These are phyloP conservation scores for Paramecium primaurelia DNA, from an alignment of 73 alveolate genomes.

Conservation along the genomic window DNA sequence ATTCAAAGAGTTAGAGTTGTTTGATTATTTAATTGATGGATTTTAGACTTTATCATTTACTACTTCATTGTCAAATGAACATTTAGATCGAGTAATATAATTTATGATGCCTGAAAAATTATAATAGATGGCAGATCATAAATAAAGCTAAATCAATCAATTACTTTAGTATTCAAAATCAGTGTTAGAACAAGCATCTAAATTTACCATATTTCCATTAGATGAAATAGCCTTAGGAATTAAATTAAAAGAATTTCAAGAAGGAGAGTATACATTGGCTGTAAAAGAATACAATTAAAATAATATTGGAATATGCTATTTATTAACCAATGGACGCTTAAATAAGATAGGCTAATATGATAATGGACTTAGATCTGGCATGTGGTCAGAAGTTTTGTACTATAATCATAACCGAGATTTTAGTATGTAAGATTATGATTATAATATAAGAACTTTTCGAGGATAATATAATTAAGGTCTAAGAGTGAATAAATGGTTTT, in stretches of 20 bases:
- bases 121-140: neutral
- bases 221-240: neutral
- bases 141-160: neutral
- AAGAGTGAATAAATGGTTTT: neutral
- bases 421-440: neutral
- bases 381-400: conserved; percentile 2
- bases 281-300: neutral
- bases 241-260: neutral
- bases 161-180: neutral
- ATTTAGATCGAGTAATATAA: neutral
- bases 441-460: neutral
- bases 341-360: neutral
- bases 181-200: neutral
- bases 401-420: neutral
- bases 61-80: neutral
- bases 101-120: neutral
- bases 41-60: neutral
- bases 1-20: neutral
- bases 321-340: neutral
- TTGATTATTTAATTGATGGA: neutral
- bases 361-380: neutral
- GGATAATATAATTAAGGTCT: neutral
- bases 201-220: neutral
- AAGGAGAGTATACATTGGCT: neutral
- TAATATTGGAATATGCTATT: neutral